Conservation (phyloP, 208 protist genomes). For the Blechomonas ayalai region DNA sequence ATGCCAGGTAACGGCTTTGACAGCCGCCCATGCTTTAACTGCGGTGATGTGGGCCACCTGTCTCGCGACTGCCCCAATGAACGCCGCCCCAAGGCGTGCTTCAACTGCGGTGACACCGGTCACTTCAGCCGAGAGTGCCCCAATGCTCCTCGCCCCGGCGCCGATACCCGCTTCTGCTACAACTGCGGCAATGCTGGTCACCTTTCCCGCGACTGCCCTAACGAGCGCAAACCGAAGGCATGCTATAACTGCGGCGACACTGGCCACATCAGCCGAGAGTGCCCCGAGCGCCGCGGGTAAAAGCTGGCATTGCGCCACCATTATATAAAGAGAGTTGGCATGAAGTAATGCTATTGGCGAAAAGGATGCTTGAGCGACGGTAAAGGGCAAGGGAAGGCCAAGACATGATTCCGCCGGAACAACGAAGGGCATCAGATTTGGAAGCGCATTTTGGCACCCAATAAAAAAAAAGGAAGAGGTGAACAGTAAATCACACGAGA, state of each 20-base stretch:
- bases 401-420: conserved; percentile 1
- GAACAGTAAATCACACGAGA: too few species aligned
- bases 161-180: conserved; percentile 28
- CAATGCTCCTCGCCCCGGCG: not conserved
- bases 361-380: too few species aligned
- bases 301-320: conserved; percentile 3
- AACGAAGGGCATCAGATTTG: not conserved
- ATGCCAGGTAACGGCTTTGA: conserved; percentile 14
- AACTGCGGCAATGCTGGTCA: conserved; percentile 53
- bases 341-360: too few species aligned
- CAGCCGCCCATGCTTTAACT: conserved; percentile 28
- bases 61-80: conserved; percentile 43
- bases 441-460: too few species aligned
- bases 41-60: conserved; percentile 39
- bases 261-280: conserved; percentile 64
- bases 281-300: conserved; percentile 24
- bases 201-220: conserved; percentile 43
- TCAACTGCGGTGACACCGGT: conserved; percentile 36
- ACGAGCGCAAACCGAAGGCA: conserved; percentile 16
- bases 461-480: conserved; percentile 4
- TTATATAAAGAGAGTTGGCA: not conserved
- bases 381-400: conserved; percentile 9
- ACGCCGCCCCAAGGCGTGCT: conserved; percentile 26
- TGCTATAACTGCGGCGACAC: conserved; percentile 68
- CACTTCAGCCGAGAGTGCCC: conserved; percentile 51